Evolutionary conservation across 495 filamentous ascomycete species (phyloP).

Genomic region (Parathielavia hyrcaniae): DNA sequence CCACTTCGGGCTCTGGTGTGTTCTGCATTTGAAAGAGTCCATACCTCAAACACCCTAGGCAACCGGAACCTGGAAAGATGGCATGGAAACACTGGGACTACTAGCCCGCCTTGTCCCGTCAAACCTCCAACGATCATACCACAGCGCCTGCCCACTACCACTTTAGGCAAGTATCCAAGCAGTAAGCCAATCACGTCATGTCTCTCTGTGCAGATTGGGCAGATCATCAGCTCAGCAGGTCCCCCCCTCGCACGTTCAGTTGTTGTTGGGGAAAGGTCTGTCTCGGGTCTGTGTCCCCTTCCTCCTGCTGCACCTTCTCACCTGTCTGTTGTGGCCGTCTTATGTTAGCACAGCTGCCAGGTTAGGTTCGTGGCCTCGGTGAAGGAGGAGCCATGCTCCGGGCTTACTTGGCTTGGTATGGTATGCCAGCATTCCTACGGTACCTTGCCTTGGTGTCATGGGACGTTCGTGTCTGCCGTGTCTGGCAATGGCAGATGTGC

Average conservation of each 20-base stretch:
- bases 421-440: background rate
- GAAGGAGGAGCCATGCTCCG: background rate
- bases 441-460: no score
- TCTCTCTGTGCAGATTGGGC: background rate
- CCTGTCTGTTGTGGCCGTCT: background rate
- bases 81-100: background rate
- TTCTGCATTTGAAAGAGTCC: no score
- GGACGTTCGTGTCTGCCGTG: background rate
- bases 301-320: background rate
- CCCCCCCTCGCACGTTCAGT: no score
- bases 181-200: constrained; percentile 20
- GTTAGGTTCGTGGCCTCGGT: no score
- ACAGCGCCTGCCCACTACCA: constrained; percentile 14
- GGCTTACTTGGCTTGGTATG: background rate
- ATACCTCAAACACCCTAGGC: no score
- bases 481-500: background rate
- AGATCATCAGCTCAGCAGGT: background rate
- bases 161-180: constrained; percentile 28
- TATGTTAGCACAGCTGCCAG: background rate
- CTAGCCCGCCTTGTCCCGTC: background rate
- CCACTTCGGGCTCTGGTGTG: no score
- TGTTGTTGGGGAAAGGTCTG: background rate
- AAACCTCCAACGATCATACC: background rate
- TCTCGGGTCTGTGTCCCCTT: constrained; percentile 7
- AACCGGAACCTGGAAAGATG: no score